Percentiles rank a stretch among this genome's conserved stretches.
Conservation (phyloP, 257 asterid species). For the Forsythia viridissima region DNA sequence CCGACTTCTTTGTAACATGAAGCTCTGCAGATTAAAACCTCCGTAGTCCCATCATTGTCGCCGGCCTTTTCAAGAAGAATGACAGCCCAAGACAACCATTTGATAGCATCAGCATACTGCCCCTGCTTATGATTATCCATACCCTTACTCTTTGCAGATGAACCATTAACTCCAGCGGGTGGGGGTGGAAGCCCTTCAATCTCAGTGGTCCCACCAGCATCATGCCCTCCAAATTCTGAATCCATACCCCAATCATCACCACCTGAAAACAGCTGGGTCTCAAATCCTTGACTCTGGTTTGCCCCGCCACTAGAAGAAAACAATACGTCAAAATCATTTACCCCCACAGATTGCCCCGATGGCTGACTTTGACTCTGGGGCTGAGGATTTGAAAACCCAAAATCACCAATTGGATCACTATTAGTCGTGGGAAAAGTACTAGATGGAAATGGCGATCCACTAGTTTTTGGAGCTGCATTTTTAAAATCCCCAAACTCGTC, state of each 20-base stretch:
- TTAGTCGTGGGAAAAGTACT: conserved; percentile 29
- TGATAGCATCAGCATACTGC: conserved; percentile 91
- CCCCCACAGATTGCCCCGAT: conserved; percentile 36
- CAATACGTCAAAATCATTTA: conserved; percentile 39
- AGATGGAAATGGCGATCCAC: conserved; percentile 40
- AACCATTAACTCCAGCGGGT: conserved; percentile 70
- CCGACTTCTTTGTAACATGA: conserved; percentile 98
- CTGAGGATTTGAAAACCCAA: conserved; percentile 38
- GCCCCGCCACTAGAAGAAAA: conserved; percentile 32
- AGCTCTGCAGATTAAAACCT: conserved; percentile 68
- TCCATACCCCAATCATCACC: conserved; percentile 68
- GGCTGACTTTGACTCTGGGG: conserved; percentile 39
- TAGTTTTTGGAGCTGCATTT: conserved; percentile 50
- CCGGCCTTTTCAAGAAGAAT: conserved; percentile 73
- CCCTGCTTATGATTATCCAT: conserved; percentile 79
- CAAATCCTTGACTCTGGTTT: conserved; percentile 18
- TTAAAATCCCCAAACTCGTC: conserved; percentile 62
- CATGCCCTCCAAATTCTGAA: conserved; percentile 48
- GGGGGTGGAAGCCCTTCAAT: conserved; percentile 97
- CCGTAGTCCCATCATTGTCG: conserved; percentile 40
- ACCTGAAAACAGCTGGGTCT: conserved; percentile 39
- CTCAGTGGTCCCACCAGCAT: conserved; percentile 63
- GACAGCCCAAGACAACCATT: conserved; percentile 78
- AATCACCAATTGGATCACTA: conserved; percentile 51
- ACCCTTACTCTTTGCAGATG: conserved; percentile 69